A percentile compares a stretch with the other conserved stretches of the same genome.
These are phyloP conservation scores for Tilletia setariae DNA, from an alignment of 1,284 basidiomycete genomes.

Conservation along the genomic window DNA sequence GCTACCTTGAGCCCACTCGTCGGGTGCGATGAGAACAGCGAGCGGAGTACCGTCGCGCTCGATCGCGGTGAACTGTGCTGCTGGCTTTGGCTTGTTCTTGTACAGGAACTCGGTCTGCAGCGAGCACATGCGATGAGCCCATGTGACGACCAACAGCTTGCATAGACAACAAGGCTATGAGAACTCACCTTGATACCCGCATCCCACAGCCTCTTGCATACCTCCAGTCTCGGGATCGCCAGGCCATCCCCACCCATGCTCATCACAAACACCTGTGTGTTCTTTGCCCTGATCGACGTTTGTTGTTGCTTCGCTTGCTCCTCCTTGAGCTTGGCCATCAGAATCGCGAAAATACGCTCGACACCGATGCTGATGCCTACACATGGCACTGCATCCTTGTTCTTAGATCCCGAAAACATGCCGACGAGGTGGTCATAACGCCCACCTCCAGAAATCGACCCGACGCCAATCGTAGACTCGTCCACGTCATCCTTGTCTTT, in stretches of 20 bases:
- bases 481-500: conserved; percentile 78
- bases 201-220: conserved; percentile 78
- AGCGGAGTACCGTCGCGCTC: conserved; percentile 88
- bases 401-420: conserved; percentile 74
- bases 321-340: conserved; percentile 80
- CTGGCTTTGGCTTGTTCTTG: conserved; percentile 73
- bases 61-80: conserved; percentile 79
- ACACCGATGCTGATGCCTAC: conserved; percentile 91
- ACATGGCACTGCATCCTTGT: conserved; percentile 77
- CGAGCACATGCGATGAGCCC: not conserved
- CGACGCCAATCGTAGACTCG: conserved; percentile 88
- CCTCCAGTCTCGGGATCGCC: conserved; percentile 76
- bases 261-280: conserved; percentile 91
- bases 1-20: conserved; percentile 68
- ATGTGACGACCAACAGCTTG: no score
- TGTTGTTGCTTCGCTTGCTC: conserved; percentile 57
- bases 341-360: conserved; percentile 89
- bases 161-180: no score
- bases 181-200: conserved; percentile 76
- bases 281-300: conserved; percentile 70
- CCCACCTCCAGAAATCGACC: conserved; percentile 94
- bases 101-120: conserved; percentile 83
- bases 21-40: conserved; percentile 81
- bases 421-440: conserved; percentile 96
- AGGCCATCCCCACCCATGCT: conserved; percentile 80